Evolutionary conservation across 139 green algal genomes (phyloP).

Genomic region (Tetradesmus obliquus): DNA sequence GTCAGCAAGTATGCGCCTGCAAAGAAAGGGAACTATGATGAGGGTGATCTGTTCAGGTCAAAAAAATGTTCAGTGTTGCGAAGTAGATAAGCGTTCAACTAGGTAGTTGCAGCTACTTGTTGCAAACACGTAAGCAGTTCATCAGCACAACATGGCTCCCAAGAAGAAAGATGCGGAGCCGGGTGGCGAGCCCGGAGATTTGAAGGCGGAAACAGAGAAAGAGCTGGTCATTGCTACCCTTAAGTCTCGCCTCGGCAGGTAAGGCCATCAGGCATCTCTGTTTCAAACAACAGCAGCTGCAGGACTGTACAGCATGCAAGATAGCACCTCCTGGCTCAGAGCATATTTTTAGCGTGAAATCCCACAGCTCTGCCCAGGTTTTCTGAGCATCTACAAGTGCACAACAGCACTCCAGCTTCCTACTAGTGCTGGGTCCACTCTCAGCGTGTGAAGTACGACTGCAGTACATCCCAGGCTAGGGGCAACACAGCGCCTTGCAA

Average conservation of each 20-base stretch:
- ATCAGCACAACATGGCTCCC: conserved; percentile 66
- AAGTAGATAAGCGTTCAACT: not conserved
- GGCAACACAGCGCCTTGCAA: too few species aligned
- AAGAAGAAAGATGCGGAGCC: conserved; percentile 67
- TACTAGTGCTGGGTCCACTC: too few species aligned
- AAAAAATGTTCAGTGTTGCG: not conserved
- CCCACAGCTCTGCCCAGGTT: too few species aligned
- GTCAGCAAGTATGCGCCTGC: too few species aligned
- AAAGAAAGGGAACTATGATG: not conserved
- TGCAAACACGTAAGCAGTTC: not conserved
- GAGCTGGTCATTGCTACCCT: conserved; percentile 82
- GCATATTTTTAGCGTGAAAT: too few species aligned
- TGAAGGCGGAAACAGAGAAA: conserved; percentile 79
- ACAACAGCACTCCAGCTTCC: not conserved
- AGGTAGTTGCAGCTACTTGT: not conserved
- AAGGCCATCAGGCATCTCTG: not conserved
- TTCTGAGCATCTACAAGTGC: not conserved
- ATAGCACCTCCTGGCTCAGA: not conserved
- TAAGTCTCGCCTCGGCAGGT: conserved; percentile 77
- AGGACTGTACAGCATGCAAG: not conserved
- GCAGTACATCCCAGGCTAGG: too few species aligned
- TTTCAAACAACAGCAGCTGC: not conserved
- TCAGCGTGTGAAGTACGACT: too few species aligned
- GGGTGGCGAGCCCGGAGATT: conserved; percentile 51
- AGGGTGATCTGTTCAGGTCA: not conserved